Base-by-base conservation (phyloP, 768 basidiomycete genomes). In the Boletus rubropictus region DNA sequence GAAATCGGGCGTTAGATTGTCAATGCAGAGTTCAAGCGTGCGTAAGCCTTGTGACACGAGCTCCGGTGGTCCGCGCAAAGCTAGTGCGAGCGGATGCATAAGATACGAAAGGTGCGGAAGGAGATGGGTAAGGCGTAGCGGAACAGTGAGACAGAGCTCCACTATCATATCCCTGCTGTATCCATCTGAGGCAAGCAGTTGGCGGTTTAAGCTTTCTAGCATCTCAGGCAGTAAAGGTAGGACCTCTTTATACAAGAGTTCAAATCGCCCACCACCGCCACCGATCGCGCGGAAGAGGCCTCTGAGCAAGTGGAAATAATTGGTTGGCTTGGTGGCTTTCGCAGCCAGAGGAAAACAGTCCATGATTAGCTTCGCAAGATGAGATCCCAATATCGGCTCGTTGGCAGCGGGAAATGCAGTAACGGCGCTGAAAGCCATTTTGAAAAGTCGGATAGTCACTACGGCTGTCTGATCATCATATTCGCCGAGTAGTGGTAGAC, bases 21-120 rank as follows among this genome's bases (percentile, higher is more conserved):
- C 96, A 59, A 98, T 95, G 69, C 95, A 98, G n/a, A 99, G 76
- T 66, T 99, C 96, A 49, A 99, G 79, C 0, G 96, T 99, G 6
- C 96, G 81, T 21, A 99, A 72, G 37, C 96, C 96, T 71, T 99
- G 96, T 20, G 91, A 85, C 44, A 97, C 87, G 38, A 96, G 80
- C 44, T 99, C 96, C 6, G 84, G 79, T 32, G 79, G 81, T 31
- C 93, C 93, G 42, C 85, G 81, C 42, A 99, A 71, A 7, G 96
- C 93, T 41, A 94, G 74, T 3, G 94, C 92, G 24, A 99, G 76
- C 1, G 96, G 96, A 55, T 91, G 88, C 94, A 98, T 97, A 47
- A 99, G 76, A 60, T 97, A 94, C 14, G 84, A 81, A 40, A 99
- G 80, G 69, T 96, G 91, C 1, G 96, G 96, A 17, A 98, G 80